Percentiles rank a stretch among this genome's conserved stretches.
Conservation (phyloP, 257 asterid species). For the Rubia yunnanensis region DNA sequence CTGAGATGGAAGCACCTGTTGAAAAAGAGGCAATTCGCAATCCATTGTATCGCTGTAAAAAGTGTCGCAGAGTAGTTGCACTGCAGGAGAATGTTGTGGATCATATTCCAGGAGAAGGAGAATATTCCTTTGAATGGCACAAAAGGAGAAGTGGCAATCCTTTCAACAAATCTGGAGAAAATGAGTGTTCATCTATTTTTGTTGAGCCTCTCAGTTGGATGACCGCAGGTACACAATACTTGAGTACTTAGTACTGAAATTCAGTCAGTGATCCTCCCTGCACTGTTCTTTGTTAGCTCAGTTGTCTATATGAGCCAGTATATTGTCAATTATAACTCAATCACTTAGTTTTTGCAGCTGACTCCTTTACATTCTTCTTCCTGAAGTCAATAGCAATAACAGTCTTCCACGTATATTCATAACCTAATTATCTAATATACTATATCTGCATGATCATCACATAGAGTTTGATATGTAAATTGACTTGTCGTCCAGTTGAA, state of each 20-base stretch:
- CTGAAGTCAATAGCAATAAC: neutral
- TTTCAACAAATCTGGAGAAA: conserved; percentile 41
- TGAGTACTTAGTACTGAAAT: neutral
- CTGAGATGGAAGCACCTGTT: conserved; percentile 31
- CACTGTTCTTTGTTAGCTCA: neutral
- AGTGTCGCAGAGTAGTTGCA: conserved; percentile 86
- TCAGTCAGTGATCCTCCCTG: neutral
- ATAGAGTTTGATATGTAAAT: neutral
- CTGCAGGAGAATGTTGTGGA: conserved; percentile 65
- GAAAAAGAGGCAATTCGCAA: conserved; percentile 27
- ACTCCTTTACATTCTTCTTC: neutral
- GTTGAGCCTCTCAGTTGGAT: conserved; percentile 98
- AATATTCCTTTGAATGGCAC: conserved; percentile 72
- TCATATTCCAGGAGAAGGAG: conserved; percentile 95
- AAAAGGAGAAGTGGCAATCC: conserved; percentile 76
- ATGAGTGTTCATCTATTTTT: conserved; percentile 78
- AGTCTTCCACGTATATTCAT: neutral
- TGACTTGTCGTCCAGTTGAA: conserved; percentile 37
- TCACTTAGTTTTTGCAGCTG: neutral
- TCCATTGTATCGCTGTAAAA: conserved; percentile 79
- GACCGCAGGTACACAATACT: conserved; percentile 52
- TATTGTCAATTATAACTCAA: neutral
- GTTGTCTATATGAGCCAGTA: neutral
- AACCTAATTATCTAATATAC: neutral
- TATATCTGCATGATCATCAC: neutral